Conservation (phyloP, 768 basidiomycete species). For the Mycena galopus region DNA sequence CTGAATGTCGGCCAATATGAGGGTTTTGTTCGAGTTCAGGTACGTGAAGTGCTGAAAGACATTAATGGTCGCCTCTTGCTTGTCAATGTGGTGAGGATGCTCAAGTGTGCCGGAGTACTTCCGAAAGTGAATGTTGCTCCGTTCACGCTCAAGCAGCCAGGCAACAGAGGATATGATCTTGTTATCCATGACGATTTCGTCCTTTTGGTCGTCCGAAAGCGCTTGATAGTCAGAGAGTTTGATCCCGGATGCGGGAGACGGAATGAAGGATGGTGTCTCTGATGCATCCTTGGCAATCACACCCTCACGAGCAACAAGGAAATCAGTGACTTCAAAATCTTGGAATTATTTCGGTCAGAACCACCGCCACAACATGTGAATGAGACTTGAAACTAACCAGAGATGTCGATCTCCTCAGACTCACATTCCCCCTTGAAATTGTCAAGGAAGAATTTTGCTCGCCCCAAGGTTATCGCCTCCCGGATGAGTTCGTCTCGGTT, state of each 20-base stretch:
- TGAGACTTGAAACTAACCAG: not conserved
- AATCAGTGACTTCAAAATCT: not conserved
- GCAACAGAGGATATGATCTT: not conserved
- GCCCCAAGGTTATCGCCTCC: not conserved
- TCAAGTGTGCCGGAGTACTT: not conserved
- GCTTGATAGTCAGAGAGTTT: not conserved
- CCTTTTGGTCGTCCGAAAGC: not conserved
- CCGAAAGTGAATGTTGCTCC: not conserved
- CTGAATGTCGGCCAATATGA: not conserved
- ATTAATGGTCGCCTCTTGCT: conserved; percentile 8
- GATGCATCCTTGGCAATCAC: not conserved
- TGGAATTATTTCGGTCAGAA: not conserved
- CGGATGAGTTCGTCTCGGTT: not conserved
- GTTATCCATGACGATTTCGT: not conserved
- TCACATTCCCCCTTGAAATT: conserved; percentile 5
- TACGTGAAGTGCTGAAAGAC: conserved; percentile 3
- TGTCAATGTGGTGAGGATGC: conserved; percentile 1
- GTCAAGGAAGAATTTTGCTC: not conserved
- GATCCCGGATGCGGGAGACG: conserved; percentile 5
- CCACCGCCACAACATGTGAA: not conserved
- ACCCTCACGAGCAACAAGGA: conserved; percentile 8
- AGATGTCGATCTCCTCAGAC: not conserved
- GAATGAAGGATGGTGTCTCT: not conserved
- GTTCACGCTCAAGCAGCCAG: not conserved
- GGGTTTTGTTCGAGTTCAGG: conserved; percentile 1